A percentile compares a stretch with the other conserved stretches of the same genome.
Conservation (phyloP, 2,329 filamentous ascomycete species). For the Apiospora koreana region DNA sequence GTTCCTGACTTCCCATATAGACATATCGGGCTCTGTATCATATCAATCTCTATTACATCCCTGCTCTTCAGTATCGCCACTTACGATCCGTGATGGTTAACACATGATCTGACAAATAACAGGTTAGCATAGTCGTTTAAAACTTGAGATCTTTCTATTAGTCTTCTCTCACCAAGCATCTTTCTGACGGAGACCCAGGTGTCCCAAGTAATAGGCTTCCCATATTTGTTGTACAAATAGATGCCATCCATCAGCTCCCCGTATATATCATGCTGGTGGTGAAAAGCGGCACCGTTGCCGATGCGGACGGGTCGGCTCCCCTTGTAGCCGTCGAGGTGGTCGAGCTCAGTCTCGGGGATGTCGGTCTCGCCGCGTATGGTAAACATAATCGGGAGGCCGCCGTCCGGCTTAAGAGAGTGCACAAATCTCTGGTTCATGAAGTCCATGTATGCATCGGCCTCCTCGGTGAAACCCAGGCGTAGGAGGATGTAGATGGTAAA, state of each 20-base stretch:
- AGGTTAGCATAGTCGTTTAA: constrained; percentile 18
- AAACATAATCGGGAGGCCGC: constrained; percentile 78
- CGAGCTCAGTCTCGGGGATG: constrained; percentile 69
- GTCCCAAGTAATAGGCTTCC: constrained; percentile 75
- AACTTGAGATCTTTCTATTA: not conserved
- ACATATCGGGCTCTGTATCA: constrained; percentile 67
- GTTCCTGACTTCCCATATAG: constrained; percentile 80
- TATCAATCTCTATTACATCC: not conserved
- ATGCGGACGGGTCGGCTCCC: constrained; percentile 73
- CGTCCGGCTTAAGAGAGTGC: constrained; percentile 58
- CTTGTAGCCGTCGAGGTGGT: constrained; percentile 72
- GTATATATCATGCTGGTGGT: constrained; percentile 78
- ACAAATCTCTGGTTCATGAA: constrained; percentile 75
- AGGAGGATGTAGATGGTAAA: constrained; percentile 79
- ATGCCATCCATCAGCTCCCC: constrained; percentile 71
- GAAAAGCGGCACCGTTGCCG: constrained; percentile 75
- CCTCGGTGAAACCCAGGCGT: constrained; percentile 72
- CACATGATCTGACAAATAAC: constrained; percentile 58
- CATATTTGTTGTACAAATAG: constrained; percentile 79
- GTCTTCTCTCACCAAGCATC: constrained; percentile 51
- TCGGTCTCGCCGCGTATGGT: constrained; percentile 75
- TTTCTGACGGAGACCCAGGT: constrained; percentile 72
- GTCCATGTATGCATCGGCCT: constrained; percentile 76
- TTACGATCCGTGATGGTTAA: constrained; percentile 64
- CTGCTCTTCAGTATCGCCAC: not conserved